A percentile compares a stretch with the other conserved stretches of the same genome.
Conservation (phyloP, 345 rosid genomes). For the Citrus reticulata region DNA sequence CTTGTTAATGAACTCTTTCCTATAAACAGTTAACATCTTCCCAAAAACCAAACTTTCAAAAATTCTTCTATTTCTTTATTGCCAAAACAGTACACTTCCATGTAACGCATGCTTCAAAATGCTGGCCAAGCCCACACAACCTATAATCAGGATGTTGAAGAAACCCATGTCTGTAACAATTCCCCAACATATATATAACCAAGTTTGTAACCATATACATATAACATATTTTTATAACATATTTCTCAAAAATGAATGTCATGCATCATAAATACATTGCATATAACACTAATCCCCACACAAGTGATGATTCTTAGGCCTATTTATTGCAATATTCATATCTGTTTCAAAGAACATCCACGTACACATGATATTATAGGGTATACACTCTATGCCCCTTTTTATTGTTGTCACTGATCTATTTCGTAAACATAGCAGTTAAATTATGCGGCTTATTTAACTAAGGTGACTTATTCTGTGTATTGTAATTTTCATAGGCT, state of each 20-base stretch:
- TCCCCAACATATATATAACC: no score
- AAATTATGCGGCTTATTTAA: neutral
- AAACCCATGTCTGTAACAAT: no score
- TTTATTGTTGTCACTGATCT: neutral
- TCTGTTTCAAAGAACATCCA: neutral
- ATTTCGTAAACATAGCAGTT: neutral
- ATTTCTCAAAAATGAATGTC: neutral
- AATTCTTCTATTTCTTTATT: no score
- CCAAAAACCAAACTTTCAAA: no score
- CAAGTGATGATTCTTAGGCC: neutral
- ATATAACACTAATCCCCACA: neutral
- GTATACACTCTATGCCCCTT: neutral
- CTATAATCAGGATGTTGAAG: no score
- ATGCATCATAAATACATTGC: neutral
- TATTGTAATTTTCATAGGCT: neutral
- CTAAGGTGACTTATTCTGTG: neutral
- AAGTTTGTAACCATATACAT: no score
- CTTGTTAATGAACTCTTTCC: no score
- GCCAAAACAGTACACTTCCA: no score
- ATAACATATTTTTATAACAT: no score
- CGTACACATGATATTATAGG: neutral
- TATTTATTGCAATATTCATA: neutral
- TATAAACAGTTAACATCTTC: no score
- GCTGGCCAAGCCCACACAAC: no score
- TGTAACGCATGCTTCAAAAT: no score